phyloP scores from a whole-genome alignment of 75 land plant genomes.

The Isoetes taiwanensis region DNA sequence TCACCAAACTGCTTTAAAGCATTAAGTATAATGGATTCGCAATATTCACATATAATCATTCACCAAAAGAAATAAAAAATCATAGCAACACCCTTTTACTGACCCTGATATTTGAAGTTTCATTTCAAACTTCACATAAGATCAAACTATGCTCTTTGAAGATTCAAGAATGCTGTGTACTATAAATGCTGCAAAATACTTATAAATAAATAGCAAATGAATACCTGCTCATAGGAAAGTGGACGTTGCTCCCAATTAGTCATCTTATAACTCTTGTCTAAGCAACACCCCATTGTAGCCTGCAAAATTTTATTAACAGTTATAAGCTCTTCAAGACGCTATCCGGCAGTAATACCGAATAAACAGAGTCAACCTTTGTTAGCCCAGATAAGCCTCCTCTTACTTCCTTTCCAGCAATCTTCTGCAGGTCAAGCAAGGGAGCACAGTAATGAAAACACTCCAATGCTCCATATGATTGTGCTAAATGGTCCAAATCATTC shows the following conservation, averaged over 20 bases:
- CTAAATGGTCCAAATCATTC: conserved; percentile 32
- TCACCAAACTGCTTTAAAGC: no score
- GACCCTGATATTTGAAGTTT: no score
- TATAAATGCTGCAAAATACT: not conserved
- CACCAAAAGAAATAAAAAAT: no score
- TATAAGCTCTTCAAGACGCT: not conserved
- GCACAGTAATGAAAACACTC: conserved; percentile 46
- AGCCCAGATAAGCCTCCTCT: conserved; percentile 62
- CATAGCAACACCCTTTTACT: no score
- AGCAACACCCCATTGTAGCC: conserved; percentile 47
- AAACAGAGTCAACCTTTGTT: conserved; percentile 30
- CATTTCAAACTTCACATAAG: no score
- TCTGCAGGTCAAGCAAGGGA: conserved; percentile 54
- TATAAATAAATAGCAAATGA: not conserved
- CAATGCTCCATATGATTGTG: conserved; percentile 41
- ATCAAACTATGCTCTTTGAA: no score
- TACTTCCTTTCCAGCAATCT: conserved; percentile 30
- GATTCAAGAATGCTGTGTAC: no score
- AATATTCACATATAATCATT: no score
- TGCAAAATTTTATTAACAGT: conserved; percentile 1
- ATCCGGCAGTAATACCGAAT: not conserved
- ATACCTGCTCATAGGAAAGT: conserved; percentile 44
- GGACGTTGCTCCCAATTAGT: conserved; percentile 75
- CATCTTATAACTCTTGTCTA: conserved; percentile 56
- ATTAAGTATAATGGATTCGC: no score